Evolutionary conservation across 768 basidiomycete genomes (phyloP).

Genomic region (Collybiopsis luxurians): DNA sequence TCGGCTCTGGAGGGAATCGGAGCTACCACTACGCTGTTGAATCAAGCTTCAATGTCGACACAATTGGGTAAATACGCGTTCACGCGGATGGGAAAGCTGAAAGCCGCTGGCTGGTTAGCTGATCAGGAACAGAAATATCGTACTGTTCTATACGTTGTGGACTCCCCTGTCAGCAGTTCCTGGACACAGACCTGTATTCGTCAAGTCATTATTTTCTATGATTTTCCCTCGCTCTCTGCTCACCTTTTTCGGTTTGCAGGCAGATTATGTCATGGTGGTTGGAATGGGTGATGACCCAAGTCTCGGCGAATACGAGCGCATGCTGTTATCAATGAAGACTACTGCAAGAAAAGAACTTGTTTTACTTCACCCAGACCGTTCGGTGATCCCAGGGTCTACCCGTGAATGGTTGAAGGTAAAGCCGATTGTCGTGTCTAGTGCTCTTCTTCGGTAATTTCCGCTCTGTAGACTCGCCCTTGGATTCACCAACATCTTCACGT

Average conservation of each 20-base stretch:
- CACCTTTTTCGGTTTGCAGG: constrained; percentile 38
- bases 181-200: constrained; percentile 99
- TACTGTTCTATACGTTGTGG: constrained; percentile 93
- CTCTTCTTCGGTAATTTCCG: neutral
- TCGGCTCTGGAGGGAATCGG: constrained; percentile 88
- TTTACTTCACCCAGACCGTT: constrained; percentile 87
- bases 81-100: constrained; percentile 94
- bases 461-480: constrained; percentile 84
- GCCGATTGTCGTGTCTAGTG: neutral
- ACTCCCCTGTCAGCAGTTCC: constrained; percentile 90
- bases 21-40: constrained; percentile 89
- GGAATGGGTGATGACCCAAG: constrained; percentile 92
- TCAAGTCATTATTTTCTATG: constrained; percentile 52
- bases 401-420: constrained; percentile 91
- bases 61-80: constrained; percentile 96
- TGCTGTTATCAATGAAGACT: constrained; percentile 93
- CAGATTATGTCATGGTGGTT: constrained; percentile 91
- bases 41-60: constrained; percentile 88
- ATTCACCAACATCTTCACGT: constrained; percentile 95
- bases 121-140: constrained; percentile 93
- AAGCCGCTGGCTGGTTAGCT: constrained; percentile 91
- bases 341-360: constrained; percentile 98
- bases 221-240: neutral
- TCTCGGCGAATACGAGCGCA: constrained; percentile 91
- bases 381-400: constrained; percentile 86